Evolutionary conservation across 208 protist genomes (phyloP).

Genomic region (Crithidia mellificae): DNA sequence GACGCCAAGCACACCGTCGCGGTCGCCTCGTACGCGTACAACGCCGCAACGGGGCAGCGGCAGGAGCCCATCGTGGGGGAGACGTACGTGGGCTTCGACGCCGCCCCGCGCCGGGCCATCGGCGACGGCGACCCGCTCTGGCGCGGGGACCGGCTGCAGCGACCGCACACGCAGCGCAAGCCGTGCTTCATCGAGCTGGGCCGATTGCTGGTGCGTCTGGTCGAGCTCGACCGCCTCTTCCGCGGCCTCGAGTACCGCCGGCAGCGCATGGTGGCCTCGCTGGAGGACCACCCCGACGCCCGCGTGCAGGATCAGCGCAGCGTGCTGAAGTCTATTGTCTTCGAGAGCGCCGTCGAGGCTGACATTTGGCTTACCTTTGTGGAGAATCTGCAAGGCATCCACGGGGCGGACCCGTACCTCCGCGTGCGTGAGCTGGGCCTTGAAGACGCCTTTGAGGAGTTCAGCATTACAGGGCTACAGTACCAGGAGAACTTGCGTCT

Average conservation of each 20-base stretch:
- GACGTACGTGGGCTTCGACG: conserved; percentile 69
- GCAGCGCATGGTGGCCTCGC: conserved; percentile 59
- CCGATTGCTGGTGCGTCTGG: conserved; percentile 70
- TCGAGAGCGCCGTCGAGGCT: conserved; percentile 71
- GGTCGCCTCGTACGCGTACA: conserved; percentile 75
- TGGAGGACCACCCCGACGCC: conserved; percentile 62
- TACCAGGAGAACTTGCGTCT: conserved; percentile 76
- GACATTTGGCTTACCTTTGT: conserved; percentile 82
- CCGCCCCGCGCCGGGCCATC: conserved; percentile 44
- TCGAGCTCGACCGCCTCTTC: conserved; percentile 81
- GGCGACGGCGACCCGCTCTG: conserved; percentile 67
- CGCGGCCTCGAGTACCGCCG: conserved; percentile 68
- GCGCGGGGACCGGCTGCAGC: conserved; percentile 30
- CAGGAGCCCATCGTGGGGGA: conserved; percentile 61
- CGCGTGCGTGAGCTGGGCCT: conserved; percentile 62
- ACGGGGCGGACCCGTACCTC: conserved; percentile 39
- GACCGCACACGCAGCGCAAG: conserved; percentile 62
- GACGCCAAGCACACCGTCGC: conserved; percentile 59
- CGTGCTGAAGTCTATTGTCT: conserved; percentile 59
- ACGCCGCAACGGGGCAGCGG: conserved; percentile 57
- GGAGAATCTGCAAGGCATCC: conserved; percentile 36
- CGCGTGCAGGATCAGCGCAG: conserved; percentile 65
- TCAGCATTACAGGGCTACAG: conserved; percentile 73
- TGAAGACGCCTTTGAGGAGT: conserved; percentile 80
- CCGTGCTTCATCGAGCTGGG: conserved; percentile 86